phyloP scores from a whole-genome alignment of 805 yeast species.

The Saturnispora saitoi region DNA sequence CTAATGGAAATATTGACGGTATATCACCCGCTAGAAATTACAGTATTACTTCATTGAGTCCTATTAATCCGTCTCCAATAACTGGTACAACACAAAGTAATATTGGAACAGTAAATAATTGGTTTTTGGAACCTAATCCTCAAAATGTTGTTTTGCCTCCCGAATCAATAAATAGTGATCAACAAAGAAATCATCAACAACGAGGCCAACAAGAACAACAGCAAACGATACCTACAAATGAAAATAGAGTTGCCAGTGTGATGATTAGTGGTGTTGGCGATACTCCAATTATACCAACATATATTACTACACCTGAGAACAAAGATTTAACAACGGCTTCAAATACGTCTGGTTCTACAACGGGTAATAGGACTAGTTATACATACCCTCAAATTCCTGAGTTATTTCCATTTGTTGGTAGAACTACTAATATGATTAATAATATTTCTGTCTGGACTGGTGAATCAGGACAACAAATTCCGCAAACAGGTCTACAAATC shows the following conservation, averaged over 20 bases:
- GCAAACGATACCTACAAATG: background rate
- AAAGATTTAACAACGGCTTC: background rate
- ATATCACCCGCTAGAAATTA: background rate
- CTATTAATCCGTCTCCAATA: conserved; percentile 3
- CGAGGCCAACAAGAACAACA: background rate
- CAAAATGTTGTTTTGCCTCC: background rate
- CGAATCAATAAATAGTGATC: background rate
- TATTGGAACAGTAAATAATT: background rate
- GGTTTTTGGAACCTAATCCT: conserved; percentile 4
- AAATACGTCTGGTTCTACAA: conserved; percentile 4
- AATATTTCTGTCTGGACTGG: conserved; percentile 56
- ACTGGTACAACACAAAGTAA: background rate
- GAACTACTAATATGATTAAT: conserved; percentile 52
- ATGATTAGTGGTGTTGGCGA: background rate
- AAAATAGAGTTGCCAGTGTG: background rate
- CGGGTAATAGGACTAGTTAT: conserved; percentile 3
- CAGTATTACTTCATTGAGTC: conserved; percentile 2
- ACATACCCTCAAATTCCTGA: conserved; percentile 17
- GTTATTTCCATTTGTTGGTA: conserved; percentile 32
- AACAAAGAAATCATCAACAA: background rate
- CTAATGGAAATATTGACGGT: background rate
- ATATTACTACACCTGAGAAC: conserved; percentile 1
- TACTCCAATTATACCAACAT: background rate
- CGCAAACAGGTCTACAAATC: conserved; percentile 29
- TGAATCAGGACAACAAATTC: conserved; percentile 35